Evolutionary conservation across 257 asterid species (phyloP), one percentile per base, ranked within the genome.

Genomic region (Catharanthus roseus): DNA sequence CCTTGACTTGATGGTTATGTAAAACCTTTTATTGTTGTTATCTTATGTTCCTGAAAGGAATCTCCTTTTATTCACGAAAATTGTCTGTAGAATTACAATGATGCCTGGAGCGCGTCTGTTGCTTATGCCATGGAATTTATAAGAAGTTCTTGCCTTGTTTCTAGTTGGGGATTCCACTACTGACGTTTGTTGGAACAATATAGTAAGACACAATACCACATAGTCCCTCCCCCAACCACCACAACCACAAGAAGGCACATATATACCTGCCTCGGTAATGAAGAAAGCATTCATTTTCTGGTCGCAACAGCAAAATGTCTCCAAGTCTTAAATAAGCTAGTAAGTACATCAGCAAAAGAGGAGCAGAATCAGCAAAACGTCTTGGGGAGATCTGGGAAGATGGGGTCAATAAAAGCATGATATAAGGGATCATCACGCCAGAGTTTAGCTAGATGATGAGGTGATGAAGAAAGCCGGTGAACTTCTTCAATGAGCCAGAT

Each of bases 401-500:
- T 63, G 64, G 85, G 76, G 42, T 92, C 96, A 51, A 88, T 44
- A 42, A 39, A 77, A 72, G 73, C 68, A 74, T 84, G 89, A 79
- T 84, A 74, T 69, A 69, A 23, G 21, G 84, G 75, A 74, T 88
- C 86, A 41, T 58, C 78, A 26, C 7, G 76, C 97, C 95, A 92
- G 68, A 87, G 85, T 49, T 78, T 76, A 12, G 82, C 79, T 21
- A 90, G 81, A 69, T 80, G 77, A 64, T 68, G 78, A 70, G 84
- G 87, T 67, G 98, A 87, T 0, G 87, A 34, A 36, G 87, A 80
- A 21, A 63, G 80, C 26, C 95, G 78, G 66, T 90, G 82, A 42
- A 79, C 76, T 76, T 90, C 97, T 82, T 92, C 96, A 1, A 88
- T 65, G 53, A 82, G 81, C 97, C 95, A 92, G 67, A 92, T 80